Percentiles rank a stretch among this genome's conserved stretches.
Conservation (phyloP, 1,284 basidiomycete species). For the Malassezia equina region DNA sequence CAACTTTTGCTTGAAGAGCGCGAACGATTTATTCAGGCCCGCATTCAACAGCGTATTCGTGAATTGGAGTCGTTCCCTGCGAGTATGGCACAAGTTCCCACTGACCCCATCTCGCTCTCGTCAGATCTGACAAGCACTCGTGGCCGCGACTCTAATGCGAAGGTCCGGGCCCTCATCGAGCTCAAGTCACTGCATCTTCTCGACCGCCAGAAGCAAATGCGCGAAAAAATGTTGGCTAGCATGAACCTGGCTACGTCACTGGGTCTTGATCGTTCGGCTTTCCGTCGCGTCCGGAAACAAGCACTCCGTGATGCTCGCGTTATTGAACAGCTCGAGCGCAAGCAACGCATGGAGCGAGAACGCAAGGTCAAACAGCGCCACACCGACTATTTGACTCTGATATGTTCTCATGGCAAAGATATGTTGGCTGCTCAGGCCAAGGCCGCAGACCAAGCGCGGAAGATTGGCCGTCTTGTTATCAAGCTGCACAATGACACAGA, state of each 20-base stretch:
- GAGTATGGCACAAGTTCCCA: slow-evolving; percentile 54
- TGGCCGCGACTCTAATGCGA: slow-evolving; percentile 54
- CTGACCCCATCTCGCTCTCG: slow-evolving; percentile 16
- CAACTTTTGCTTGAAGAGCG: slow-evolving; percentile 81
- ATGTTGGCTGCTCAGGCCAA: slow-evolving; percentile 59
- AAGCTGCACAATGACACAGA: slow-evolving; percentile 53
- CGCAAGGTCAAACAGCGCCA: slow-evolving; percentile 91
- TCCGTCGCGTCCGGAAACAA: slow-evolving; percentile 77
- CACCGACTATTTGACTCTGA: slow-evolving; percentile 79
- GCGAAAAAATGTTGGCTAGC: slow-evolving; percentile 75
- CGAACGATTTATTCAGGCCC: slow-evolving; percentile 77
- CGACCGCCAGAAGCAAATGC: slow-evolving; percentile 75
- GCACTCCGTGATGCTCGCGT: slow-evolving; percentile 77
- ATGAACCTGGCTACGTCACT: slow-evolving; percentile 82
- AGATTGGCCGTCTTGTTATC: slow-evolving; percentile 50
- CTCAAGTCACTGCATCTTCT: slow-evolving; percentile 82
- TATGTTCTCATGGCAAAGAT: slow-evolving; percentile 74
- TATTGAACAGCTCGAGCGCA: slow-evolving; percentile 81
- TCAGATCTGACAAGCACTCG: background rate
- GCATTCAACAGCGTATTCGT: slow-evolving; percentile 75
- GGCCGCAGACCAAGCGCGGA: slow-evolving; percentile 50
- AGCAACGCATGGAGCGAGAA: slow-evolving; percentile 84
- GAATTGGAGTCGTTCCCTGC: slow-evolving; percentile 77
- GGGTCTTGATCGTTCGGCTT: slow-evolving; percentile 75
- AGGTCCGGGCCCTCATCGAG: slow-evolving; percentile 83